phyloP scores from a whole-genome alignment of 1,139 yeast species.

The Blastobotrys serpentis region DNA sequence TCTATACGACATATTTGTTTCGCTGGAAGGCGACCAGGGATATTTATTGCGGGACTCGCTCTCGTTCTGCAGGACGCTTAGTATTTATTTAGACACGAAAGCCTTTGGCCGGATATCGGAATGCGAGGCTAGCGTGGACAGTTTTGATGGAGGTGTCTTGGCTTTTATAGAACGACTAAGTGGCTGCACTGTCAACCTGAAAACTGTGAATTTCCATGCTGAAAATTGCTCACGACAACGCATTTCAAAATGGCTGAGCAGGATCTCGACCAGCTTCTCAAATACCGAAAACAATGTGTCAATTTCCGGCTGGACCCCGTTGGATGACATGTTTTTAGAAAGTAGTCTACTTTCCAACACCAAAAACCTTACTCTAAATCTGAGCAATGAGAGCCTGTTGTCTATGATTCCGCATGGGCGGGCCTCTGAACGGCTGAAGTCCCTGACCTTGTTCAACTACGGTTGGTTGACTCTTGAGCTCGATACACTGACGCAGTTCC shows the following conservation, averaged over 20 bases:
- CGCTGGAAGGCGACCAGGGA: not conserved
- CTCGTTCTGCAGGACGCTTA: not conserved
- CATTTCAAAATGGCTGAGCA: not conserved
- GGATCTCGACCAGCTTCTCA: not conserved
- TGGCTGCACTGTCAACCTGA: not conserved
- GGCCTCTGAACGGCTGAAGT: constrained; percentile 1
- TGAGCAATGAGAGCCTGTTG: constrained; percentile 3
- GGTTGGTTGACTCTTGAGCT: constrained; percentile 7
- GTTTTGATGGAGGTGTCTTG: constrained; percentile 3
- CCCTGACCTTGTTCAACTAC: constrained; percentile 4
- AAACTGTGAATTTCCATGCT: not conserved
- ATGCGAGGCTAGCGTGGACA: not conserved
- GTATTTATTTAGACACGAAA: not conserved
- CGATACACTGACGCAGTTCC: constrained; percentile 1
- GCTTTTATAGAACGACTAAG: not conserved
- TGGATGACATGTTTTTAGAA: constrained; percentile 5
- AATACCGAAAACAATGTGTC: constrained; percentile 1
- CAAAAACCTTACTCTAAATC: constrained; percentile 2
- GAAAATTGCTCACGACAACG: constrained; percentile 3
- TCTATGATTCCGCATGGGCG: constrained; percentile 6
- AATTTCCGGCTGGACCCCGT: constrained; percentile 7
- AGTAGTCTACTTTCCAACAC: not conserved
- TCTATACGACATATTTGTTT: not conserved
- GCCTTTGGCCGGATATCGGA: not conserved
- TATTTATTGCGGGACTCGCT: not conserved